phyloP scores from a whole-genome alignment of 2,329 filamentous ascomycete species.

The Colletotrichum eleusines region DNA sequence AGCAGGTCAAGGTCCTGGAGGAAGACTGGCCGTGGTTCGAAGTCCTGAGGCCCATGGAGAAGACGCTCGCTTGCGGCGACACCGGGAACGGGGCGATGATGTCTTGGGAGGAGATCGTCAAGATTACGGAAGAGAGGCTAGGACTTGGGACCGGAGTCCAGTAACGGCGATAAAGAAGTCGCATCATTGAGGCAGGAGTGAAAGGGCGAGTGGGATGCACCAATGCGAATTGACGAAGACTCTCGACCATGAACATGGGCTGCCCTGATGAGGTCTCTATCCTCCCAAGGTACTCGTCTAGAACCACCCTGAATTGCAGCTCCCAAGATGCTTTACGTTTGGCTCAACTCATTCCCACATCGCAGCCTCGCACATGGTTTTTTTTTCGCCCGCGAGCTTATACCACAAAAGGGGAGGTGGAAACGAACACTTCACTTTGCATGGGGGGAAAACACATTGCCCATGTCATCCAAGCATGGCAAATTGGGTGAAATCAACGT shows the following conservation, averaged over 20 bases:
- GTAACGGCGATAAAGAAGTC: neutral
- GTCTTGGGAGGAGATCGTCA: conserved; percentile 82
- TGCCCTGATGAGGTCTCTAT: neutral
- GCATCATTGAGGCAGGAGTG: neutral
- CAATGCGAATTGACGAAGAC: neutral
- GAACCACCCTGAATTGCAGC: too few relatives aligned
- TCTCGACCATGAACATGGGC: too few relatives aligned
- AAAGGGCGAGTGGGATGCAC: neutral
- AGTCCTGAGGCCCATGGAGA: conserved; percentile 79
- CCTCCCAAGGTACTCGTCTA: too few relatives aligned
- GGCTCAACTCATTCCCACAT: too few relatives aligned
- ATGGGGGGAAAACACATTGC: too few relatives aligned
- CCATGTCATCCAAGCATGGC: neutral
- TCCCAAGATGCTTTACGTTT: too few relatives aligned
- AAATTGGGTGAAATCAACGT: neutral
- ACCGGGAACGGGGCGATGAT: conserved; percentile 85
- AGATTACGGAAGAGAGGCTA: conserved; percentile 68
- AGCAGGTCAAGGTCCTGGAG: conserved; percentile 76
- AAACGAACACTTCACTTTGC: neutral
- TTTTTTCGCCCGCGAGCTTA: too few relatives aligned
- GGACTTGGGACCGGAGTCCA: conserved; percentile 42
- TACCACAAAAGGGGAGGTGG: too few relatives aligned
- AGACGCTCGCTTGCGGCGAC: conserved; percentile 87
- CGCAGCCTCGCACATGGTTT: too few relatives aligned
- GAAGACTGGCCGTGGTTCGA: conserved; percentile 84